Evolutionary conservation across 805 yeast species (phyloP).

Genomic region (Maudiozyma serrabonitensis): DNA sequence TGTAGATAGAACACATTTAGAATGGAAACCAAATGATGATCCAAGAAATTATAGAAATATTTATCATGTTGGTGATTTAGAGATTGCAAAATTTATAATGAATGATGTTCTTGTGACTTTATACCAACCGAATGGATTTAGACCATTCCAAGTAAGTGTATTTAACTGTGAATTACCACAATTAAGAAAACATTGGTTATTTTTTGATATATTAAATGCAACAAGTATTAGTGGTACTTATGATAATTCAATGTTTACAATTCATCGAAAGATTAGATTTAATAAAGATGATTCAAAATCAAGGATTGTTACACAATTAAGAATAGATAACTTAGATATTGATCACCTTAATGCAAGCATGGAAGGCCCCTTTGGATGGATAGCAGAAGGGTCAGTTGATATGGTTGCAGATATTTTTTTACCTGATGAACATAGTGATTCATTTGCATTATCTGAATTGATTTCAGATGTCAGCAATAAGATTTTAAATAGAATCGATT

Average conservation of each 20-base stretch:
- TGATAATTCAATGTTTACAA: conserved; percentile 86
- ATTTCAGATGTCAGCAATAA: conserved; percentile 36
- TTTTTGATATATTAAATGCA: conserved; percentile 78
- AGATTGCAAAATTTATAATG: conserved; percentile 70
- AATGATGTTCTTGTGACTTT: conserved; percentile 79
- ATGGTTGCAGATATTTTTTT: conserved; percentile 85
- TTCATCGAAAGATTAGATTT: conserved; percentile 43
- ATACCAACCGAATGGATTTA: conserved; percentile 68
- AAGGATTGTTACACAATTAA: conserved; percentile 60
- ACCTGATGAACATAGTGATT: conserved; percentile 47
- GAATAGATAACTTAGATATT: conserved; percentile 77
- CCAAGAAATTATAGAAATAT: conserved; percentile 71
- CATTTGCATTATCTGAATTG: conserved; percentile 37
- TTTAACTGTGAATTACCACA: conserved; percentile 73
- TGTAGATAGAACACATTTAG: conserved; percentile 80
- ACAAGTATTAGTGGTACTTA: conserved; percentile 81
- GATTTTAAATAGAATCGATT: background rate
- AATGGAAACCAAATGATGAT: conserved; percentile 69
- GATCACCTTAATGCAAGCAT: conserved; percentile 87
- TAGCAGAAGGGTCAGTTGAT: conserved; percentile 82
- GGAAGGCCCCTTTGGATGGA: conserved; percentile 97
- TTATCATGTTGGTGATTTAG: conserved; percentile 84
- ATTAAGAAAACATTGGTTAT: conserved; percentile 86
- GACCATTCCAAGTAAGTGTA: conserved; percentile 82
- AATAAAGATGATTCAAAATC: conserved; percentile 29